Percentiles rank a stretch among this genome's conserved stretches.
Evolutionary conservation across 2,329 filamentous ascomycete species (phyloP).

Genomic region (Aspergillus sp.): DNA sequence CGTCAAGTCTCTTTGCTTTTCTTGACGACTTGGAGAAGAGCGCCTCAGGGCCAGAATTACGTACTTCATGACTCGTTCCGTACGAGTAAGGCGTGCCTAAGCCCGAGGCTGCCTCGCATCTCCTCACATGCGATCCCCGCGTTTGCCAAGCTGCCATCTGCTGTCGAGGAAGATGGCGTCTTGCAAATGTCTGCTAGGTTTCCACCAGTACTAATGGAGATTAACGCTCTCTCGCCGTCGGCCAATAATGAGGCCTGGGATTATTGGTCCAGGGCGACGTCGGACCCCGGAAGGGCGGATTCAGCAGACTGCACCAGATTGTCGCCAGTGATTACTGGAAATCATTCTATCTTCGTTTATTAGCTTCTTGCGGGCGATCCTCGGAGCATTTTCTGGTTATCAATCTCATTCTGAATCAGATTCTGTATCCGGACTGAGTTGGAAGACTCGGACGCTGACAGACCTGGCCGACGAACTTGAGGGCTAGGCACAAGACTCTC

Average conservation of each 20-base stretch:
- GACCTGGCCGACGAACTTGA: no score
- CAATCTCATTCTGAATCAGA: not conserved
- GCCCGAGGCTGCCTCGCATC: not conserved
- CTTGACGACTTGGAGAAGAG: no score
- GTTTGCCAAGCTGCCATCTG: not conserved
- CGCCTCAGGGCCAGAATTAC: not conserved
- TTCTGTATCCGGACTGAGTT: not conserved
- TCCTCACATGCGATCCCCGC: not conserved
- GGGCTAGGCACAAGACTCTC: no score
- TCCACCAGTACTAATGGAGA: not conserved
- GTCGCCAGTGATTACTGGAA: not conserved
- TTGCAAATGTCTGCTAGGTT: not conserved
- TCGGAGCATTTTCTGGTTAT: not conserved
- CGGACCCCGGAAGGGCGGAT: not conserved
- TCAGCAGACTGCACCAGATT: not conserved
- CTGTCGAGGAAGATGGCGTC: not conserved
- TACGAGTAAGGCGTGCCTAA: not conserved
- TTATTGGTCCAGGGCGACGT: not conserved
- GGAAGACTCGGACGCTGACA: not conserved
- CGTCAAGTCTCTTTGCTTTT: no score
- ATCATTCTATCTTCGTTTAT: not conserved
- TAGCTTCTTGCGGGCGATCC: not conserved
- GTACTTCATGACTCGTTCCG: not conserved
- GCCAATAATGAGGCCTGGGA: not conserved
- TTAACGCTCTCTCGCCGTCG: not conserved